Percentiles rank a stretch among this genome's conserved stretches.
Evolutionary conservation across 768 basidiomycete species (phyloP).

Genomic region (Leccinum imitatum): DNA sequence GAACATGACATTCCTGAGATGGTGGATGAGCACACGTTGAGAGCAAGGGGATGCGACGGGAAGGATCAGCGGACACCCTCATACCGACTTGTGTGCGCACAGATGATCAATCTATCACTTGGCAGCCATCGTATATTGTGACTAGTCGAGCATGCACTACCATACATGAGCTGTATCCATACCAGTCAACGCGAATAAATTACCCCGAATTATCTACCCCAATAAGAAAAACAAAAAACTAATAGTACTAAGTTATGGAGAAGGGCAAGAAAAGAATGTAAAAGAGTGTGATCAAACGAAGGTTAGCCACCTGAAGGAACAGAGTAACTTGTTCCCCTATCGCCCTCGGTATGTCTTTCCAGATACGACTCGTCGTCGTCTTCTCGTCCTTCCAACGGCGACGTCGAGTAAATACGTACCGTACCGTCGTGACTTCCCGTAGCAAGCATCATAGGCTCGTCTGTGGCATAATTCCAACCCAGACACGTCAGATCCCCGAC

Average conservation of each 20-base stretch:
- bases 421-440: conserved; percentile 78
- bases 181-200: conserved; percentile 27
- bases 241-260: conserved; percentile 6
- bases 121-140: conserved; percentile 20
- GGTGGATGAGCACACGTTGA: conserved; percentile 22
- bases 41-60: conserved; percentile 2
- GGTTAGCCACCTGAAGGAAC: conserved; percentile 29
- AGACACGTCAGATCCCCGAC: conserved; percentile 73
- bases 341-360: conserved; percentile 26
- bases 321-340: conserved; percentile 25
- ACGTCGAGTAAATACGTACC: conserved; percentile 69
- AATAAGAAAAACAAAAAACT: conserved; percentile 15
- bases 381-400: conserved; percentile 26
- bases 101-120: conserved; percentile 12
- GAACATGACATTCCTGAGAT: conserved; percentile 13
- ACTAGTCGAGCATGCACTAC: conserved; percentile 18
- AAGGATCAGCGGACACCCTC: background rate
- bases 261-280: conserved; percentile 2
- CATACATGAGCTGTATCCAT: conserved; percentile 29
- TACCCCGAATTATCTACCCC: conserved; percentile 12
- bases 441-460: conserved; percentile 53
- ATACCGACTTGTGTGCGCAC: conserved; percentile 1
- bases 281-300: conserved; percentile 6
- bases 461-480: conserved; percentile 72
- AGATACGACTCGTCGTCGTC: conserved; percentile 25